Evolutionary conservation across 2,329 filamentous ascomycete species (phyloP), one percentile per base, ranked within the genome.

Genomic region (Aspergillus sp.): DNA sequence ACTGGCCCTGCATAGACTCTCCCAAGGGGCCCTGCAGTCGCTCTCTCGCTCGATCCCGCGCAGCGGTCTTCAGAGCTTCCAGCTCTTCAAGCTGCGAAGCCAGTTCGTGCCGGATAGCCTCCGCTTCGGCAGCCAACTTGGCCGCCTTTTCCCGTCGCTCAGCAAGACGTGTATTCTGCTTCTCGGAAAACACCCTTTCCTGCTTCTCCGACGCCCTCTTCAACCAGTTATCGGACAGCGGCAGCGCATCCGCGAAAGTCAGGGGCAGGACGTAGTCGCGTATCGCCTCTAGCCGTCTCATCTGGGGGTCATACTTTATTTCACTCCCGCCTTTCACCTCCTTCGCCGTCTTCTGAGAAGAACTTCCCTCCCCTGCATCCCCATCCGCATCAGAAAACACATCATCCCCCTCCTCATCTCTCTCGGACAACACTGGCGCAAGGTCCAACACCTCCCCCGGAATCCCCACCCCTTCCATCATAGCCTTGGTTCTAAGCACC

Each of bases 401-500:
- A 17, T 47, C 52, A 38, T 41, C 51, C 41, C 35, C 20, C 16
- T 16, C 40, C 45, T 36, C 45, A 36, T 47, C 35, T 16, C 35
- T 41, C 33, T 22, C 7, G 7, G 22, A 22, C 22, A 7, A 22
- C 13, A 44, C 26, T 19, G n/a, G 14, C 26, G 41, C 45, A 17
- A 51, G 33, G 14, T 40, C 50, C 42, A 54, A 30, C 36, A 49
- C 52, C 17, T 43, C 51, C 38, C 45, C 49, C 6, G 43, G 47
- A 17, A 53, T 33, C 16, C 55, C 57, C 36, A 45, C 45, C 32
- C 33, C 26, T 2, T 38, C 26, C 40, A 57, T 40, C 54, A 70
- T 60, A 9, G 53, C 55, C 45, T 66, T 62, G 3, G 60, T 62
- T 22, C 52, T 53, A 17, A 61, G 52, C 13, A 69, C 58, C 40